Evolutionary conservation across 2,329 filamentous ascomycete species (phyloP).

Genomic region (Zymoseptoria crescenta): DNA sequence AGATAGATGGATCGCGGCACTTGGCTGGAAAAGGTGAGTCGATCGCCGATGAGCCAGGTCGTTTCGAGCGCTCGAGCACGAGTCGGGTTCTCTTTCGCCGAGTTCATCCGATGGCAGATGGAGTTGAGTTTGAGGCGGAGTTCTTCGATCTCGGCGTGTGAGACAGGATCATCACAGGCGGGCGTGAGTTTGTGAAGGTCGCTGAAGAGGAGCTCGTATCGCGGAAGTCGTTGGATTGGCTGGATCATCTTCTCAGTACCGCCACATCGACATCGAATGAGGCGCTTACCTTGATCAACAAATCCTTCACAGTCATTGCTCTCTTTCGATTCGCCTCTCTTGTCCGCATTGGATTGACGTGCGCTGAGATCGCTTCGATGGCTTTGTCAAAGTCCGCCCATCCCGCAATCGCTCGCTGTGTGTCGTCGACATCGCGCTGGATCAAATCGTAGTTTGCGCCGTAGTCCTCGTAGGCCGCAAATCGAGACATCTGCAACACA

Average conservation of each 20-base stretch:
- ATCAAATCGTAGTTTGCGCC: slow-evolving; percentile 83
- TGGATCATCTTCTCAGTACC: slow-evolving; percentile 30
- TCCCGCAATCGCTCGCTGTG: slow-evolving; percentile 59
- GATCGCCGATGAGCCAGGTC: slow-evolving; percentile 77
- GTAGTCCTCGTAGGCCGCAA: slow-evolving; percentile 87
- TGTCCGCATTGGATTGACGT: slow-evolving; percentile 62
- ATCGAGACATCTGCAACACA: slow-evolving; percentile 59
- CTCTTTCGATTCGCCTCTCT: slow-evolving; percentile 59
- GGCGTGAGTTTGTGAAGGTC: slow-evolving; percentile 79
- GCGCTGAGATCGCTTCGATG: slow-evolving; percentile 72
- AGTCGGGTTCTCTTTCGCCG: slow-evolving; percentile 67
- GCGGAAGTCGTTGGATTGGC: slow-evolving; percentile 88
- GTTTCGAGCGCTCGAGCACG: slow-evolving; percentile 66
- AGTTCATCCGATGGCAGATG: slow-evolving; percentile 72
- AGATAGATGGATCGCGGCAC: slow-evolving; percentile 53
- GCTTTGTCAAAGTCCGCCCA: slow-evolving; percentile 80
- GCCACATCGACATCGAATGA: background rate
- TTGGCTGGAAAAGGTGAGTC: slow-evolving; percentile 61
- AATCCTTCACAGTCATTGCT: slow-evolving; percentile 72
- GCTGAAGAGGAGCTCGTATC: slow-evolving; percentile 78
- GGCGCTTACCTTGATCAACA: slow-evolving; percentile 71
- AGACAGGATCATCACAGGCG: slow-evolving; percentile 73
- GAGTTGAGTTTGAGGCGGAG: slow-evolving; percentile 64
- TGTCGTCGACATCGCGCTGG: slow-evolving; percentile 64
- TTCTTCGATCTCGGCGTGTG: slow-evolving; percentile 71